Conservation (phyloP, 2,329 filamentous ascomycete species). For the Diaporthe vaccinii region DNA sequence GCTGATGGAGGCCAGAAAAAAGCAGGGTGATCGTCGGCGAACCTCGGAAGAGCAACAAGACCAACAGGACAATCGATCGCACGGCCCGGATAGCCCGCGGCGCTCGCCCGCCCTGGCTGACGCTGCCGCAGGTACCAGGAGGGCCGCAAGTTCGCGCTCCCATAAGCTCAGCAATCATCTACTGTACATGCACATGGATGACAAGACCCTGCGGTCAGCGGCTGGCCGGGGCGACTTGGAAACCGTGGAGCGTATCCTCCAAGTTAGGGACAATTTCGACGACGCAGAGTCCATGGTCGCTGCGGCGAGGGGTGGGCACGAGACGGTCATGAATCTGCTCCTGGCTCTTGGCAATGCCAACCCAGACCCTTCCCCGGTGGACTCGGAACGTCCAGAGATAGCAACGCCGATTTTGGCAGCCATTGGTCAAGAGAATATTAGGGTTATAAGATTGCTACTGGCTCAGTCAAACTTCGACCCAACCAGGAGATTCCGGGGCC, state of each 20-base stretch:
- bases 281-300: slow-evolving; percentile 92
- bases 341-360: slow-evolving; percentile 76
- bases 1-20: slow-evolving; percentile 72
- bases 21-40: slow-evolving; percentile 64
- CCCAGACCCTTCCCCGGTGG: slow-evolving; percentile 77
- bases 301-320: slow-evolving; percentile 91
- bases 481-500: slow-evolving; percentile 79
- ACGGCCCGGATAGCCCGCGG: slow-evolving; percentile 70
- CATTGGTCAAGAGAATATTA: slow-evolving; percentile 89
- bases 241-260: slow-evolving; percentile 71
- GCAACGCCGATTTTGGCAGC: slow-evolving; percentile 95
- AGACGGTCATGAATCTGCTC: slow-evolving; percentile 85
- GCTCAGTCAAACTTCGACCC: slow-evolving; percentile 86
- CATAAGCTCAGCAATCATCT: slow-evolving; percentile 75
- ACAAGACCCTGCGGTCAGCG: slow-evolving; percentile 72
- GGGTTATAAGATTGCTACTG: slow-evolving; percentile 85
- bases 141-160: slow-evolving; percentile 68
- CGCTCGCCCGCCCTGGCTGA: slow-evolving; percentile 63
- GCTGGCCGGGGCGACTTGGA: slow-evolving; percentile 73
- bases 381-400: slow-evolving; percentile 69
- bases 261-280: slow-evolving; percentile 71
- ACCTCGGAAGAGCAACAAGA: slow-evolving; percentile 70
- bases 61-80: slow-evolving; percentile 61
- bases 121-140: slow-evolving; percentile 55
- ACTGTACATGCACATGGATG: slow-evolving; percentile 73